Evolutionary conservation across 1,284 basidiomycete genomes (phyloP), one percentile per base, ranked within the genome.

Genomic region (Somion occarium): DNA sequence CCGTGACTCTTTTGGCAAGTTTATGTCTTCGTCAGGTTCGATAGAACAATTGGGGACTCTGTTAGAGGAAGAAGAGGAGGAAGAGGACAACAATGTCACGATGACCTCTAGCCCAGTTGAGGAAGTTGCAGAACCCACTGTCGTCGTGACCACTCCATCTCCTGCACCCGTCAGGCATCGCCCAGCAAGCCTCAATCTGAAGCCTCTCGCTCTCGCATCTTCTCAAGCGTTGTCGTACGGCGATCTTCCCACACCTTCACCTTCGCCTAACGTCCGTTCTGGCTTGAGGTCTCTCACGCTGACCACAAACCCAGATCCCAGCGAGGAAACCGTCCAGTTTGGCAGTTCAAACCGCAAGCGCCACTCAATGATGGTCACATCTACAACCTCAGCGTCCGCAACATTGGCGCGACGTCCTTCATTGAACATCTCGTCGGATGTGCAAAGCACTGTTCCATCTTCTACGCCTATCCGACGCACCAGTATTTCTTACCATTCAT

Each of bases 1-100:
- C n/a, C 42, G 42, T 24, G 88, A 91, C 63, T 91, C 89, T 0
- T 84, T 89, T 65, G 74, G 76, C 30, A 89, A 87, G 65, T 74
- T 85, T 55, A 72, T 76, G 15, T 60, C 78, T 15, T 77, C 81
- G 3, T 77, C 78, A 1, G 73, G 77, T 4, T 77, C 81, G 44
- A 91, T 88, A 63, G 88, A 90, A 62, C 80, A 85, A 57, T 74
- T 91, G 5, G 76, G 79, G 53, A 91, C 88, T 5, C 74, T 91
- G 25, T 67, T 90, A 27, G 88, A 91, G 64, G 88, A 90, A 59
- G 88, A 90, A 30, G 88, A 90, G 49, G 88, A 90, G 39, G 88
- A 90, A 23, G 85, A 87, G 27, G 78, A 78, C 3, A 68, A 70
- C 38, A 55, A 59, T 19, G 48, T 46, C 34, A 57, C 62, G 46